Base-by-base conservation (phyloP, 2,329 filamentous ascomycete species). In the Mycosphaerella sp. region DNA sequence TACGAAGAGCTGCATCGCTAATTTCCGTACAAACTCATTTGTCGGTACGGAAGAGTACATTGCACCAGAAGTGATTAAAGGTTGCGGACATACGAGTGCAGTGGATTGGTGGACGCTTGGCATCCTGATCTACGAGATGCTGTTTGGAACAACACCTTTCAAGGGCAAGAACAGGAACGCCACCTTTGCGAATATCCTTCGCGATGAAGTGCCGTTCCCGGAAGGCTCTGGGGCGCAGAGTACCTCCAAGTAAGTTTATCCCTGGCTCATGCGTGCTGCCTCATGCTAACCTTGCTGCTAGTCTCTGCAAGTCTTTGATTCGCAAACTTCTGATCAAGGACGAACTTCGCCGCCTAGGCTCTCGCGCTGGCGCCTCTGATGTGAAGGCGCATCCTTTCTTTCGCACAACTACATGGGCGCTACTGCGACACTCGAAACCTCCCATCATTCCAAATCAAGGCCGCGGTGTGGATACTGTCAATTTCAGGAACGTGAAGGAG, bases 61-160 rank as follows among this genome's bases (percentile, higher is more conserved):
- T 66, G 93, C 93, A 1, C 93, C 93, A 1, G 93, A 98, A 70
- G 93, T 98, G 32, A 98, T 98, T 69, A 97, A 97, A 73, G 93
- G 93, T 35, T 96, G 91, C 66, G 93, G 93, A 18, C 93, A 98
- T 71, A 98, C 93, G 6, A 97, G 91, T 67, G 93, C 93, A 12
- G 93, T 98, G 12, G 93, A 98, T 70, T 98, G 93, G 93, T 98
- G 93, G 93, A 98, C 93, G 0, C 72, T 98, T 47, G 93, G 93
- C 16, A 97, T 98, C 60, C 73, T 98, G 65, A 89, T 98, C 50
- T 98, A 97, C 69, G 93, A 98, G 71, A 98, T 98, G 93, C 78
- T 98, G 32, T 98, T 91, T 73, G 93, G 93, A 49, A 98, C 91
- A 0, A 98, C 93, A 0, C 93, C 93, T 1, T 98, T 98, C 79